Conservation (phyloP, 148 eudicot species). For the Chenopodium suecicum region DNA sequence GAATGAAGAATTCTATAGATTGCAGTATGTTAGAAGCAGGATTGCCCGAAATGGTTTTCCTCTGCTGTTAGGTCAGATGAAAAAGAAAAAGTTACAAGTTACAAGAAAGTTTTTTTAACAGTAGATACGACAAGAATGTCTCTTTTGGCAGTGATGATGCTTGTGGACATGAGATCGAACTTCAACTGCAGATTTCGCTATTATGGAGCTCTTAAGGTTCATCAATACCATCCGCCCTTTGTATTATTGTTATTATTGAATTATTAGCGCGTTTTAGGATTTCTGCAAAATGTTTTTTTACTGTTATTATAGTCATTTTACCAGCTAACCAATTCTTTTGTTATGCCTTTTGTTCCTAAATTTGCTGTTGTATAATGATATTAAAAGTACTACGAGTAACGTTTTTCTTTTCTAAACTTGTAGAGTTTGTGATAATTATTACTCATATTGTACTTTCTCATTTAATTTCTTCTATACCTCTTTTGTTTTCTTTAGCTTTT, state of each 20-base stretch:
- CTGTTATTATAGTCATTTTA: constrained; percentile 11
- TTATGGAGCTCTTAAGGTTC: constrained; percentile 12
- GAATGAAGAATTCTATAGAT: neutral
- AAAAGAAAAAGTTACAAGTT: neutral
- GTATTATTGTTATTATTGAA: constrained; percentile 10
- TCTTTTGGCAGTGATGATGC: constrained; percentile 20
- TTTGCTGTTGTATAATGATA: constrained; percentile 12
- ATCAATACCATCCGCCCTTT: constrained; percentile 11
- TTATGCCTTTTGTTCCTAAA: neutral
- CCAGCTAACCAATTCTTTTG: constrained; percentile 26
- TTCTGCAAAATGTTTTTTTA: neutral
- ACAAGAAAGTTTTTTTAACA: neutral
- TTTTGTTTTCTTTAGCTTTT: constrained; percentile 21
- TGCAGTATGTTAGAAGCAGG: neutral
- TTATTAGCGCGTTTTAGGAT: neutral
- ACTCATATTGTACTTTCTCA: constrained; percentile 12
- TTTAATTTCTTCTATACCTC: neutral
- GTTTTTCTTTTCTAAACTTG: neutral
- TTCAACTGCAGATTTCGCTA: constrained; percentile 1
- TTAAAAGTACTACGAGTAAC: neutral
- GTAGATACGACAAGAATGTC: constrained; percentile 4
- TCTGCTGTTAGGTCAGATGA: constrained; percentile 14
- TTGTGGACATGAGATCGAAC: constrained; percentile 7
- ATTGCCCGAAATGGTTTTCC: neutral
- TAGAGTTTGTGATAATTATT: neutral